Conservation (phyloP, 192 early-diverging fungal genomes). For the Backusella tarrabulga region DNA sequence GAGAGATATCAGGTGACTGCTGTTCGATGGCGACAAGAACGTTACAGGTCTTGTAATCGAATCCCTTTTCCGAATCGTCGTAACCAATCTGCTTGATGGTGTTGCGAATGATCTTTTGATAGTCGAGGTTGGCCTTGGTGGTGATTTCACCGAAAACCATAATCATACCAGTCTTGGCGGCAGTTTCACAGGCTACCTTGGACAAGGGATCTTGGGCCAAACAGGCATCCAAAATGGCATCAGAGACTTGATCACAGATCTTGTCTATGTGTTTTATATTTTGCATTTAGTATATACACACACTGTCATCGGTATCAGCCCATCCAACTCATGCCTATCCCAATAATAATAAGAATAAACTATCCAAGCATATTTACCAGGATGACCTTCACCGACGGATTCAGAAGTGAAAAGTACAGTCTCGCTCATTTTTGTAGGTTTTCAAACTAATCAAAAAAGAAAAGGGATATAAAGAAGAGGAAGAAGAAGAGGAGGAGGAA, state of each 20-base stretch:
- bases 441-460: neutral
- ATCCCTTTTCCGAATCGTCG: conserved; percentile 98
- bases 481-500: neutral
- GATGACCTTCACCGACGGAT: conserved; percentile 99
- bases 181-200: conserved; percentile 99
- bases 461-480: conserved; percentile 7
- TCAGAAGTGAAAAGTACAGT: conserved; percentile 99
- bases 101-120: conserved; percentile 99
- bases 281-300: neutral
- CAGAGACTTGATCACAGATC: conserved; percentile 99
- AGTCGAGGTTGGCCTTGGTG: conserved; percentile 96
- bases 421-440: conserved; percentile 46
- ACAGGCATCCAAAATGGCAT: conserved; percentile 97
- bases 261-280: conserved; percentile 66
- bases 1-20: conserved; percentile 99
- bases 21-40: conserved; percentile 99
- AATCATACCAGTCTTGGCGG: conserved; percentile 99
- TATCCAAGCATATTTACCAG: conserved; percentile 51
- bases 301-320: neutral
- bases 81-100: conserved; percentile 99
- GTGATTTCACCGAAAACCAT: conserved; percentile 99
- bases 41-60: conserved; percentile 99
- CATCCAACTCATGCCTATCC: neutral
- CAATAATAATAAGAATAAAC: too few relatives aligned
- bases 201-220: conserved; percentile 92